Conservation (phyloP, 225 moss, liverwort and hornwort species). For the Climacium dendroides region DNA sequence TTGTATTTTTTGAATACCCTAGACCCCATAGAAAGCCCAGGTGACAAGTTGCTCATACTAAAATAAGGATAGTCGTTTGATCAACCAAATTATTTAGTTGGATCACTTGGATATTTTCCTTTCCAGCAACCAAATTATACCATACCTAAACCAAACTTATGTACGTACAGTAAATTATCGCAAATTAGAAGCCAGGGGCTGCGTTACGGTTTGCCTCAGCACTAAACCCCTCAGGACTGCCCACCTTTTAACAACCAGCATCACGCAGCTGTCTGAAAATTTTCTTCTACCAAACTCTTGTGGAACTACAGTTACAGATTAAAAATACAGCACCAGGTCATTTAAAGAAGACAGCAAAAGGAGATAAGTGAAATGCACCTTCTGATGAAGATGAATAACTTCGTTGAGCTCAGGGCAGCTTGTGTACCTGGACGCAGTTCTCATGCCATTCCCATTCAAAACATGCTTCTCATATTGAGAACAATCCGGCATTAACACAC, state of each 20-base stretch:
- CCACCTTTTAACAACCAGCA: neutral
- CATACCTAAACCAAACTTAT: neutral
- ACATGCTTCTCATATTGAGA: neutral
- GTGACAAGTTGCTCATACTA: neutral
- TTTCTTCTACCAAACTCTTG: neutral
- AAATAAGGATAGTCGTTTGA: neutral
- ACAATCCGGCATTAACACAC: neutral
- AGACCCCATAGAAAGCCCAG: neutral
- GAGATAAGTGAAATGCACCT: conserved; percentile 23
- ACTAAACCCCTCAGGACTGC: neutral
- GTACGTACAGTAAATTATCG: neutral
- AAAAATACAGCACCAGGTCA: neutral
- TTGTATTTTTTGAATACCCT: conserved; percentile 76
- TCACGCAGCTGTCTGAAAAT: neutral
- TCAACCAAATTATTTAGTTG: neutral
- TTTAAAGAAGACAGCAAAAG: too few relatives aligned
- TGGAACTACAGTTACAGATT: neutral
- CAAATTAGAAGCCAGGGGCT: neutral
- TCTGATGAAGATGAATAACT: conserved; percentile 83
- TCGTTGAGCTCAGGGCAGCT: conserved; percentile 82
- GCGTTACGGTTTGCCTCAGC: neutral
- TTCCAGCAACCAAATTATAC: neutral
- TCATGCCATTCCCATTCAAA: neutral
- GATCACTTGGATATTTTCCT: neutral
- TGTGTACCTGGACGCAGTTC: conserved; percentile 38